Base-by-base conservation (phyloP, 768 basidiomycete species). In the Suillus subluteus region DNA sequence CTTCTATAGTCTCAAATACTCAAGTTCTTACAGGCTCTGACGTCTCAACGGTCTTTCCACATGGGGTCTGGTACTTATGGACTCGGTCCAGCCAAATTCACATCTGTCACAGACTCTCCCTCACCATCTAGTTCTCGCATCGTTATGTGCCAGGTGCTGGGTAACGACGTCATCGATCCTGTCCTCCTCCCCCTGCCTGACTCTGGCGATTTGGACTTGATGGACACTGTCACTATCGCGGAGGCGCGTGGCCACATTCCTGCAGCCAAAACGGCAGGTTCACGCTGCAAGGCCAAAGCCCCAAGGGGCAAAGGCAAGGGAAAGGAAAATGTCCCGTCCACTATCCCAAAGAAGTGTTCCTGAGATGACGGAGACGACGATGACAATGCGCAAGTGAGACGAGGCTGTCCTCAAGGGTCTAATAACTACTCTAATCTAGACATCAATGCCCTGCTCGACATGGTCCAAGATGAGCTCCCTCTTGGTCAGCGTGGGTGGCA, bases 401-500 rank as follows among this genome's bases (percentile, higher is more conserved):
- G 16, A 30, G 64, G 64, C 23, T 1, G n/a, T 3, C 64, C 64
- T 13, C 64, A 65, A 44, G 64, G 64, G 26, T 41, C 43, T 16
- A 58, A 48, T 8, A 65, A 65, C 32, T 65, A 65, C 44, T 18
- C 64, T n/a, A 13, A 8, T 6, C 2, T 18, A 11, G 64, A 65
- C 16, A 41, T 32, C 8, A 59, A 38, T 16, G 5, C 2, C 8
- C 44, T 65, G 16, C 56, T 65, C 1, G 18, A 59, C 44, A 46
- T 30, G 13, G 43, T 65, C 52, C 44, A 58, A 26, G 56, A 65
- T 1, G 43, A 58, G 26, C 56, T 65, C 35, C 64, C 56, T 21
- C 55, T 59, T 37, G 58, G 64, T 16, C 58, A 65, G 18, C 18
- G n/a, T 5, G 46, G 64, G 4, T 65, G 64, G 64, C 64, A 65